Evolutionary conservation across 106 monocot genomes (phyloP), one percentile per base, ranked within the genome.

Genomic region (Alisma plantagoaquatica): DNA sequence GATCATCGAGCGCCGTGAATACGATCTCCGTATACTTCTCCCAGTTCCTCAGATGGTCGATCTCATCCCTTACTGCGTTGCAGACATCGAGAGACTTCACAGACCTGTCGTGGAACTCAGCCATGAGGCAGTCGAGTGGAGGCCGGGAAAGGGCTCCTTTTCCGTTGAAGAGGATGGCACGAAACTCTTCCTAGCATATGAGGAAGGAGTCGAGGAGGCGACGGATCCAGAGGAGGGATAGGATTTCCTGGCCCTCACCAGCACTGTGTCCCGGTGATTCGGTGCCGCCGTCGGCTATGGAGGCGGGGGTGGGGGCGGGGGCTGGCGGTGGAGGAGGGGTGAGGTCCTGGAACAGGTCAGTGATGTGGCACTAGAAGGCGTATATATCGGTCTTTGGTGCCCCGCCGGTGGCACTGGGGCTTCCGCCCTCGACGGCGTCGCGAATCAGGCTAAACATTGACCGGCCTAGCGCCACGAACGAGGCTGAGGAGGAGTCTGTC

Each of bases 31-130:
- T 53, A 26, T 82, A 76, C 49, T 63, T 71, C 43, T 54, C 64
- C 84, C 88, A 98, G 20, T 76, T 73, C 25, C 74, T 67, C 11
- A 89, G 50, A 66, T 77, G 81, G 27, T 84, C 76, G 66, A 98
- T 69, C 20, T 89, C 96, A 59, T 98, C 89, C 29, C 96, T 72
- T 14, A 89, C 65, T 11, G 84, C 96, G 79, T 89, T 98, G 78
- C 81, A 82, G 28, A 98, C 73, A 50, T 98, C 96, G 71, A 98
- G 81, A 2, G 81, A 81, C 56, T 98, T 98, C 17, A 98, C 84
- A 29, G 54, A 51, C 30, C 84, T 61, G 24, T 98, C 96, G 71
- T 62, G 79, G 76, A 68, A 82, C 2, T 98, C 89, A 19, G 74
- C 27, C 21, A 82, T 62, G 17, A 71, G 41, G 24, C 84, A 73